Evolutionary conservation across 768 basidiomycete genomes (phyloP).

Genomic region (Nidula microcarpa): DNA sequence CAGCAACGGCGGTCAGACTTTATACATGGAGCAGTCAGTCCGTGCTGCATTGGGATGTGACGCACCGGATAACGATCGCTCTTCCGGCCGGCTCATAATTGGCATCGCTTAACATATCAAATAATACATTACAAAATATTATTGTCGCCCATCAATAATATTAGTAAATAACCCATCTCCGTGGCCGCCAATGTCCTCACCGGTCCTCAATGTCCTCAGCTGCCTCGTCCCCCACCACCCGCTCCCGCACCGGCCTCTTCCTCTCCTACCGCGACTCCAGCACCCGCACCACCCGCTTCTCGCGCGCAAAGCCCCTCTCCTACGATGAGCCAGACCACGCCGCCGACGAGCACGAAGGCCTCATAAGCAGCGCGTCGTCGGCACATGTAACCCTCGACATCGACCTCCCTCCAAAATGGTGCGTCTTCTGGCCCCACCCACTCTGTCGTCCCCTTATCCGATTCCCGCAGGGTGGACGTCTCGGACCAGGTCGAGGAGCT

Average conservation of each 20-base stretch:
- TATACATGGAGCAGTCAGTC: background rate
- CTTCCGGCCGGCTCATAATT: no score
- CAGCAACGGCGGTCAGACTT: background rate
- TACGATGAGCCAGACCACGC: constrained; percentile 45
- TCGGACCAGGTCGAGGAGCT: constrained; percentile 87
- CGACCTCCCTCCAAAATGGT: constrained; percentile 89
- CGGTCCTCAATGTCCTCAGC: constrained; percentile 14
- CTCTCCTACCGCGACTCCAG: constrained; percentile 88
- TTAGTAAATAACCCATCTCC: no score
- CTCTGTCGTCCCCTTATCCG: constrained; percentile 11
- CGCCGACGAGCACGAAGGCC: constrained; percentile 64
- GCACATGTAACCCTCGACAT: constrained; percentile 48
- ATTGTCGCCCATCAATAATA: no score
- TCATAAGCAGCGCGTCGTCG: constrained; percentile 40
- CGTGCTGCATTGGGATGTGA: no score
- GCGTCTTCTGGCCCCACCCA: constrained; percentile 14
- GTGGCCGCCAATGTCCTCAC: background rate
- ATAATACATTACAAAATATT: no score
- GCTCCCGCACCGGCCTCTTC: constrained; percentile 89
- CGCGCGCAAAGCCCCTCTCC: constrained; percentile 30
- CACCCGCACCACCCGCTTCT: constrained; percentile 37
- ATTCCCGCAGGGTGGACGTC: constrained; percentile 74
- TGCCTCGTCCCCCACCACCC: constrained; percentile 48
- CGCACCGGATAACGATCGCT: no score
- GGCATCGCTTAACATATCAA: no score